These are phyloP conservation scores for Datura wrightii DNA, from an alignment of 257 asterid species.

Conservation along the genomic window DNA sequence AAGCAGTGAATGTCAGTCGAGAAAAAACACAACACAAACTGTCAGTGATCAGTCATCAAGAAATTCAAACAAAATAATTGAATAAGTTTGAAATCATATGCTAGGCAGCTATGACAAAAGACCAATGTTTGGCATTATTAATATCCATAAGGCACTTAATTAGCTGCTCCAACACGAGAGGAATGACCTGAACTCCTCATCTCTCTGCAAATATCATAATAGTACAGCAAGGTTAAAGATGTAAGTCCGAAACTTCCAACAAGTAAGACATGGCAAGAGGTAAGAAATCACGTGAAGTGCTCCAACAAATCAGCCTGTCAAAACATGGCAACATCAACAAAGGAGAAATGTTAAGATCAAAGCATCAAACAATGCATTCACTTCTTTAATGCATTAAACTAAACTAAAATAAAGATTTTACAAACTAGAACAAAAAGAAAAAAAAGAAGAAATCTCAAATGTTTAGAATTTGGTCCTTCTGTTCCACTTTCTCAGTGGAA, in stretches of 20 bases:
- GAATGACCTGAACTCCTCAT: slow-evolving; percentile 45
- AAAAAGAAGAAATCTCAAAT: not conserved
- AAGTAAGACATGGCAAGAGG: slow-evolving; percentile 87
- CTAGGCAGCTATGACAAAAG: slow-evolving; percentile 51
- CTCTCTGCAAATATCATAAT: slow-evolving; percentile 80
- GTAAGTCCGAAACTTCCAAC: slow-evolving; percentile 99
- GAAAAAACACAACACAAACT: slow-evolving; percentile 38
- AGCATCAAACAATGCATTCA: not conserved
- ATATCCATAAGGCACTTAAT: slow-evolving; percentile 45
- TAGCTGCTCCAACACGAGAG: slow-evolving; percentile 46
- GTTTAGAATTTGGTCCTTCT: too few relatives aligned
- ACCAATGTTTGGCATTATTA: slow-evolving; percentile 58
- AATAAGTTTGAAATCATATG: slow-evolving; percentile 40
- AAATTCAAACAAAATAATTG: slow-evolving; percentile 38
- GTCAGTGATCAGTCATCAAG: slow-evolving; percentile 51
- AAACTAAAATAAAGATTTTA: slow-evolving; percentile 12
- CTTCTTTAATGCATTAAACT: slow-evolving; percentile 36
- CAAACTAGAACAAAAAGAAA: not conserved
- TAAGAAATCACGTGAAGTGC: slow-evolving; percentile 86
- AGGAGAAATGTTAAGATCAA: slow-evolving; percentile 35
- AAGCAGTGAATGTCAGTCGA: slow-evolving; percentile 39
- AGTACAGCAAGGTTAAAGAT: slow-evolving; percentile 89
- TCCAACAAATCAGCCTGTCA: slow-evolving; percentile 95
- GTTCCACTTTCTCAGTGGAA: too few relatives aligned
- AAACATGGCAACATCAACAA: slow-evolving; percentile 54